Percentiles rank a stretch among this genome's conserved stretches.
Conservation (phyloP, 345 rosid genomes). For the Lepidium africanum region DNA sequence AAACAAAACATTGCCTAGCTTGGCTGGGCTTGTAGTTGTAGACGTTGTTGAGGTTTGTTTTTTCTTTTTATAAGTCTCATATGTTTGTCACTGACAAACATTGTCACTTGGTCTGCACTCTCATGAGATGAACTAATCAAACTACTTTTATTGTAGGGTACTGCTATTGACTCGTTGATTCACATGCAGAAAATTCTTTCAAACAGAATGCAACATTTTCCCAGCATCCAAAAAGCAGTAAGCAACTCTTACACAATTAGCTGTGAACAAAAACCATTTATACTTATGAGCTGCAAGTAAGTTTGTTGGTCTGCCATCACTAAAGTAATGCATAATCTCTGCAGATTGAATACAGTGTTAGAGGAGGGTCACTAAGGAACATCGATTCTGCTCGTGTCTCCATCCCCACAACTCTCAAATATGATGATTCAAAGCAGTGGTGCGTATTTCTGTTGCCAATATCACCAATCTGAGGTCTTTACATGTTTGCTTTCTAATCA, state of each 20-base stretch:
- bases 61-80: conserved; percentile 1
- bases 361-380: conserved; percentile 81
- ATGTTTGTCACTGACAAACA: conserved; percentile 1
- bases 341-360: conserved; percentile 88
- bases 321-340: background rate
- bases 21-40: conserved; percentile 86
- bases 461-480: background rate
- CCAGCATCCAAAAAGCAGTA: conserved; percentile 87
- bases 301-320: background rate
- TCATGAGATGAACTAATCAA: conserved; percentile 8
- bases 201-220: conserved; percentile 79
- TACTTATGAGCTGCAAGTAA: background rate
- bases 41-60: conserved; percentile 96
- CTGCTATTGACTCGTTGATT: conserved; percentile 82
- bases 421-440: conserved; percentile 80
- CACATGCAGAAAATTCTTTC: conserved; percentile 95
- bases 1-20: conserved; percentile 50
- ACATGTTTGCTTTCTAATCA: conserved; percentile 13
- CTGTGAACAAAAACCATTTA: background rate
- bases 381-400: conserved; percentile 93
- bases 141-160: conserved; percentile 52
- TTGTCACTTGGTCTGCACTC: conserved; percentile 16
- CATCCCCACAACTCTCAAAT: conserved; percentile 63
- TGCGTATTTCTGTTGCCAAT: conserved; percentile 24
- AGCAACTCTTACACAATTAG: background rate